Evolutionary conservation across 768 basidiomycete species (phyloP).

Genomic region (Auricularia cornea): DNA sequence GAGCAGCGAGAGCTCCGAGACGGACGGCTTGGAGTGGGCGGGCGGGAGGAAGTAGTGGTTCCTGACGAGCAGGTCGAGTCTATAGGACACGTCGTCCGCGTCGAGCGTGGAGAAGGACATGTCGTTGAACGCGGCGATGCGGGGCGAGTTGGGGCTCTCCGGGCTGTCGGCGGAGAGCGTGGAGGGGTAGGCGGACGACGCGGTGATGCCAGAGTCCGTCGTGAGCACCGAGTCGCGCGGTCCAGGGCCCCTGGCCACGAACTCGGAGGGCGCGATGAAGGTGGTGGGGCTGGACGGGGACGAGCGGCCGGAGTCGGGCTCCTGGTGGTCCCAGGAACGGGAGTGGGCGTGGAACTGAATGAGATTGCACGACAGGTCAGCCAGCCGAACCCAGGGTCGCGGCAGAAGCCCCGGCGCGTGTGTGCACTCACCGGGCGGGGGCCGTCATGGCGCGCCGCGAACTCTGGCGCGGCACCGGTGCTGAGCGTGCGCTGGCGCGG

Average conservation of each 20-base stretch:
- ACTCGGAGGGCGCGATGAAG: not conserved
- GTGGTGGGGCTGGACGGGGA: not conserved
- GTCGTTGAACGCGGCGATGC: slow-evolving; percentile 13
- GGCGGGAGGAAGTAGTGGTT: slow-evolving; percentile 87
- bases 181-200: slow-evolving; percentile 66
- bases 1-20: slow-evolving; percentile 9
- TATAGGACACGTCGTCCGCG: slow-evolving; percentile 77
- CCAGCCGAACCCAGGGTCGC: too few relatives aligned
- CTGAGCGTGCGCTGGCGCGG: not conserved
- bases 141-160: slow-evolving; percentile 35
- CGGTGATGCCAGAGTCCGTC: slow-evolving; percentile 49
- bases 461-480: not conserved
- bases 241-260: not conserved
- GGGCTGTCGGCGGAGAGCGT: slow-evolving; percentile 33
- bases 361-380: too few relatives aligned
- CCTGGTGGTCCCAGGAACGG: not conserved
- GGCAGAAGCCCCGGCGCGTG: too few relatives aligned
- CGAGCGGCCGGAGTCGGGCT: not conserved
- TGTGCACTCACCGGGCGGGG: not conserved
- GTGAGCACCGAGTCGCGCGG: slow-evolving; percentile 46
- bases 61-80: slow-evolving; percentile 72
- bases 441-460: not conserved
- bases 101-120: slow-evolving; percentile 18
- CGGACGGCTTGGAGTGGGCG: slow-evolving; percentile 67
- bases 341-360: not conserved